These are phyloP conservation scores for Pseudoneurospora amorphoporcata DNA, from an alignment of 495 filamentous ascomycete genomes.

Conservation along the genomic window DNA sequence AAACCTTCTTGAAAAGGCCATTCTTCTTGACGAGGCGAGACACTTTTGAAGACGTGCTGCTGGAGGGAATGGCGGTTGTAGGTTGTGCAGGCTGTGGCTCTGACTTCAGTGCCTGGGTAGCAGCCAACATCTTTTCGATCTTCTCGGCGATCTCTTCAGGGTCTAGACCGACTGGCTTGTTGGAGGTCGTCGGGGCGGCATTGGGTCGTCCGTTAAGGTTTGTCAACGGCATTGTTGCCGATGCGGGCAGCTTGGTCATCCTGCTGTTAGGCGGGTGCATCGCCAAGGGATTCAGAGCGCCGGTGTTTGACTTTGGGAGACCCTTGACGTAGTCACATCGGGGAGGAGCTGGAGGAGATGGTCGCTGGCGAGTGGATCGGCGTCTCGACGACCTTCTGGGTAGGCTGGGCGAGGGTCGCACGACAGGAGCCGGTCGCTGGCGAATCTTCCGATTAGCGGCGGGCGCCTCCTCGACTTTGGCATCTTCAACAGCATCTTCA, in stretches of 20 bases:
- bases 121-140: conserved; percentile 22
- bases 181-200: background rate
- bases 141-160: conserved; percentile 12
- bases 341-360: background rate
- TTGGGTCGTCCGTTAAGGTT: background rate
- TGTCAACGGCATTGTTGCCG: conserved; percentile 5
- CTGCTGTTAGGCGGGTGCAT: conserved; percentile 6
- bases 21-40: background rate
- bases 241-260: conserved; percentile 1
- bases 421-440: background rate
- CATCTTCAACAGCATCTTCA: background rate
- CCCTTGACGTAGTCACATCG: background rate
- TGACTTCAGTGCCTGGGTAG: conserved; percentile 3
- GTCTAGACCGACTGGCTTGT: background rate
- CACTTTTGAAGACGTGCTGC: conserved; percentile 1
- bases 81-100: background rate
- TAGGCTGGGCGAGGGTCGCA: conserved; percentile 1
- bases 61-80: background rate
- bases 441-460: background rate
- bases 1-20: conserved; percentile 1
- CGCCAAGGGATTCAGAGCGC: conserved; percentile 4
- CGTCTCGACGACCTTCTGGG: background rate
- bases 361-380: background rate
- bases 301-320: conserved; percentile 3
- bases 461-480: background rate